Base-by-base conservation (phyloP, 2,329 filamentous ascomycete species). In the Alternaria postmessia region DNA sequence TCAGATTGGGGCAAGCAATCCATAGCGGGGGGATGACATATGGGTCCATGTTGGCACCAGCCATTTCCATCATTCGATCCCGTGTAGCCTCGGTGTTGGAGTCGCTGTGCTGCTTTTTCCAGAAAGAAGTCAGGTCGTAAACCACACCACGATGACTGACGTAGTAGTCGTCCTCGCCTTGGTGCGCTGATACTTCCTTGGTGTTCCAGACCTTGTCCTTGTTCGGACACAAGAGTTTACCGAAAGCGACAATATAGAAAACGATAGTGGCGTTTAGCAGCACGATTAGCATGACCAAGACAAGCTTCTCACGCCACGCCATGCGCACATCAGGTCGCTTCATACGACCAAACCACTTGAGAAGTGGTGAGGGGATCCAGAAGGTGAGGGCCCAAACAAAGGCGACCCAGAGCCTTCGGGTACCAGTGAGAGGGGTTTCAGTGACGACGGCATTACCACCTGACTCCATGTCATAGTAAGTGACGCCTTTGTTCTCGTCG, bases 221-320 rank as follows among this genome's bases (percentile, higher is more conserved):
- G 75, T 97, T 94, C 14, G 95, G 95, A 75, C 95, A 99, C 3
- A 98, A 83, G 1, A 99, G 78, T 56, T 86, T 88, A 34, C 94
- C 94, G 70, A 99, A 95, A 39, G 81, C 87, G 64, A 97, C 86
- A 70, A 99, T 97, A 86, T 93, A 97, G 81, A 99, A 99, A 59
- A 97, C 84, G 62, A 99, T 87, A 28, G 87, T 74, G 39, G 76
- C 93, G 79, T 99, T 99, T 67, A 96, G 80, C 12, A 99, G 71
- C 30, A 91, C 76, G 68, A 99, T 98, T 53, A 97, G 71, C 59
- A 91, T 83, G 47, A 94, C 88, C 11, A 99, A 83, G 0, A 95
- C 90, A 11, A 99, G 52, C 80, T 99, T 99, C 75, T 99, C 95
- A 79, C 95, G 88, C 95, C 95, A 99, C 0, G 95, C 95, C 88